Evolutionary conservation across 306 rosid species (phyloP).

Genomic region (Castanea sativa): DNA sequence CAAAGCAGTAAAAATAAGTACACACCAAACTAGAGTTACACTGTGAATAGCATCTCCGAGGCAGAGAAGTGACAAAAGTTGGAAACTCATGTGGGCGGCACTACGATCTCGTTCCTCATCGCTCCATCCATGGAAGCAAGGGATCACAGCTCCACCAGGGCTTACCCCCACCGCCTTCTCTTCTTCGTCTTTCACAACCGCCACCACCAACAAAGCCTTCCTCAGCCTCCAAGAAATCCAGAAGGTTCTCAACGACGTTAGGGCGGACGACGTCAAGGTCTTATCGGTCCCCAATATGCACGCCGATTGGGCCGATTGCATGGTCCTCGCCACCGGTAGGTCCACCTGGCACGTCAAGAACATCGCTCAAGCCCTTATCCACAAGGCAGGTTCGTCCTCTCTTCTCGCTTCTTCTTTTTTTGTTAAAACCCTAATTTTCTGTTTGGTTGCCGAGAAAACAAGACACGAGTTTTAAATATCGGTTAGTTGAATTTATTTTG

Average conservation of each 20-base stretch:
- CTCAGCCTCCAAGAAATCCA: constrained; percentile 74
- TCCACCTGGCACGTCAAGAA: constrained; percentile 94
- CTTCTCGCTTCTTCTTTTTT: neutral
- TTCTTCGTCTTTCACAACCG: constrained; percentile 5
- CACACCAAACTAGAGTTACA: no score
- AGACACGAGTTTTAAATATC: neutral
- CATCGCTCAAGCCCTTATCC: constrained; percentile 92
- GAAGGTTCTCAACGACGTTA: constrained; percentile 73
- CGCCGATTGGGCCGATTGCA: constrained; percentile 80
- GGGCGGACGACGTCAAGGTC: constrained; percentile 80
- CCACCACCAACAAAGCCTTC: constrained; percentile 16
- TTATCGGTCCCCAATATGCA: constrained; percentile 46
- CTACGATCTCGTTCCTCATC: constrained; percentile 24
- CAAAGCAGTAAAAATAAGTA: no score
- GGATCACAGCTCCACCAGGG: constrained; percentile 16
- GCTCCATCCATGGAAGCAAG: constrained; percentile 44
- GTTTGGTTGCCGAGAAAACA: neutral
- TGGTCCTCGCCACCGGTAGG: constrained; percentile 87
- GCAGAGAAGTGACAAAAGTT: no score
- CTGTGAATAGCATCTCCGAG: neutral
- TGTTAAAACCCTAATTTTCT: neutral
- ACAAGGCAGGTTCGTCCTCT: constrained; percentile 50
- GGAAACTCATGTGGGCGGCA: constrained; percentile 39
- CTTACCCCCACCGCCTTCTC: constrained; percentile 7
- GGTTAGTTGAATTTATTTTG: no score